phyloP scores from a whole-genome alignment of 164 flowering plant genomes.

The Tetrastigma voinierianum region DNA sequence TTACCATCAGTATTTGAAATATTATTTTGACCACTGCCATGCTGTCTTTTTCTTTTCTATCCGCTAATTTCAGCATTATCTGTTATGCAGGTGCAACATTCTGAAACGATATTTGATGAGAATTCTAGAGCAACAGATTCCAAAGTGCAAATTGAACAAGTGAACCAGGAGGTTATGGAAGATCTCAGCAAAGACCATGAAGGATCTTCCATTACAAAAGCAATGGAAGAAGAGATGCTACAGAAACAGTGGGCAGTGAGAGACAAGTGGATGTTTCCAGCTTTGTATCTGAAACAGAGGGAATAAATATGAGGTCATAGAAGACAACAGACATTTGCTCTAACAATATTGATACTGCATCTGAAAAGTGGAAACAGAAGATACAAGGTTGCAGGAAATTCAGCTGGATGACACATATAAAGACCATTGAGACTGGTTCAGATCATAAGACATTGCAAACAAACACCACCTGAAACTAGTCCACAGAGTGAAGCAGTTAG shows the following conservation, averaged over 20 bases:
- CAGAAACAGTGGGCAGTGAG: background rate
- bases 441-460: background rate
- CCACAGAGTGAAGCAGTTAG: too few species aligned
- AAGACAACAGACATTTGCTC: slow-evolving; percentile 7
- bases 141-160: slow-evolving; percentile 9
- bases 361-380: background rate
- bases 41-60: background rate
- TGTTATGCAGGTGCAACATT: slow-evolving; percentile 11
- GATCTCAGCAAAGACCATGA: slow-evolving; percentile 5
- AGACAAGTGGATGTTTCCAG: slow-evolving; percentile 1
- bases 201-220: slow-evolving; percentile 3
- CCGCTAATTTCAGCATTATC: background rate
- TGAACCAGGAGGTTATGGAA: slow-evolving; percentile 4
- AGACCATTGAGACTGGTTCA: background rate
- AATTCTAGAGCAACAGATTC: background rate
- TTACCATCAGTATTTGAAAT: background rate
- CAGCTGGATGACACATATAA: background rate
- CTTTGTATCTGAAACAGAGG: slow-evolving; percentile 6
- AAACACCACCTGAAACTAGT: background rate
- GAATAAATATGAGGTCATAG: slow-evolving; percentile 1
- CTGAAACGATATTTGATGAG: background rate
- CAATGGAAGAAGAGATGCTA: slow-evolving; percentile 2
- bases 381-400: too few species aligned
- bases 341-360: background rate
- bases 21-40: background rate